Base-by-base conservation (phyloP, 345 rosid species). In the Rhizophora apiculata region DNA sequence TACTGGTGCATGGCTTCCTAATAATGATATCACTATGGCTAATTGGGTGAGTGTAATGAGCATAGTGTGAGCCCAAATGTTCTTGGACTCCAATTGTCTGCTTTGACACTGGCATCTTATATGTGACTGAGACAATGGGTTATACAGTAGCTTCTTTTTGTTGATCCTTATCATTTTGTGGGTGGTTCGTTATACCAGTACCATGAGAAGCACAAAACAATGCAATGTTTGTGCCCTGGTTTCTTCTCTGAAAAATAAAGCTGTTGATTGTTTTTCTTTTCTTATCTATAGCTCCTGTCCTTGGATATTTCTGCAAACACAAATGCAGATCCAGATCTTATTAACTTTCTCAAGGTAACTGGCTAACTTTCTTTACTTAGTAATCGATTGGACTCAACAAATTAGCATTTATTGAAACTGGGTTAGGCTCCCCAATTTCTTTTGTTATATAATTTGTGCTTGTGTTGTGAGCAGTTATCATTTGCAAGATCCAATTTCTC, bases 401-500 rank as follows among this genome's bases (percentile, higher is more conserved):
- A 54, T 32, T 18, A 21, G 36, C 63, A 74, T 55, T 64, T 13
- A 26, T 19, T 11, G n/a, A 58, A n/a, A 10, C 48, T 30, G 48
- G 43, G 36, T 16, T 58, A 56, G 51, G 11, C 36, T 49, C 31
- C 49, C 65, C 49, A 49, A 46, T 63, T 69, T 52, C 5, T 80
- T 39, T n/a, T 52, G 18, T 54, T 62, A 71, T 62, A 31, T 34
- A 62, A 13, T 43, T 58, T 27, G 56, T 34, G 10, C 70, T 52
- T 31, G 26, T 84, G 29, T 66, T 70, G n/a, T 73, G 62, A 34
- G 70, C 89, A 95, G 98, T 87, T 36, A 62, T 86, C 88, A 11
- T 87, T 74, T 78, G 75, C 78, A 18, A 75, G 70, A 48, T 87
- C 98, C 76, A 95, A 89, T 72, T 89, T 89, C 76, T 95, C 99